Evolutionary conservation across 352 stramenopile species (phyloP).

Genomic region (Aphanomyces astaci): DNA sequence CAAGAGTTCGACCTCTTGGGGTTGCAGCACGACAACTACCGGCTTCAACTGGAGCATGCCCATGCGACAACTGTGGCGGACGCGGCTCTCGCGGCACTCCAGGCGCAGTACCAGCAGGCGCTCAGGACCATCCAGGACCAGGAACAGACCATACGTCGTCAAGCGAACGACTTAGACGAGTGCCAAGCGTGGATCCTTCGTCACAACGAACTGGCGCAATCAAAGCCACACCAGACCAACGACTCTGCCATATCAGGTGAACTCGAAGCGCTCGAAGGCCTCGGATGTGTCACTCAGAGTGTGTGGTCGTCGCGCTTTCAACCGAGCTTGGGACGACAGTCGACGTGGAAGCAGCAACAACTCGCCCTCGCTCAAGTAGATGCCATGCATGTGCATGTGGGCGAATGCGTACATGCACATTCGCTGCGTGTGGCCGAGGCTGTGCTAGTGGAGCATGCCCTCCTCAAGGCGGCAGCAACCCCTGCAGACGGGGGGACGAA

Average conservation of each 20-base stretch:
- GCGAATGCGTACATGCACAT: constrained; percentile 1
- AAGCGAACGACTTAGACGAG: constrained; percentile 14
- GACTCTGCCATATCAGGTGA: background rate
- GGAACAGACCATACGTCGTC: background rate
- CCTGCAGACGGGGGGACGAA: background rate
- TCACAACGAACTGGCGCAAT: background rate
- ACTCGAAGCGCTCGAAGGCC: constrained; percentile 1
- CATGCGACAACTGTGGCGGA: background rate
- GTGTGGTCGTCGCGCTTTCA: background rate
- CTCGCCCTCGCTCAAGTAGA: background rate
- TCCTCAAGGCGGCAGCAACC: background rate
- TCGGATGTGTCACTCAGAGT: background rate
- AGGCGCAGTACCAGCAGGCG: background rate
- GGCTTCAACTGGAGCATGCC: background rate
- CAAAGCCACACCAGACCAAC: background rate
- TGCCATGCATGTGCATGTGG: constrained; percentile 1
- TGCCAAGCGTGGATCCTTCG: constrained; percentile 16
- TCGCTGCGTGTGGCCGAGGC: background rate
- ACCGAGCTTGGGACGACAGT: background rate
- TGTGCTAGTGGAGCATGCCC: background rate
- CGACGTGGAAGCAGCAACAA: constrained; percentile 3
- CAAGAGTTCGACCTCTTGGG: constrained; percentile 15
- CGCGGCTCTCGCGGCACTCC: background rate
- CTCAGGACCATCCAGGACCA: background rate
- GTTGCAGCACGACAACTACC: constrained; percentile 4